Evolutionary conservation across 2,329 filamentous ascomycete genomes (phyloP).

Genomic region (Mariannaea elegans): DNA sequence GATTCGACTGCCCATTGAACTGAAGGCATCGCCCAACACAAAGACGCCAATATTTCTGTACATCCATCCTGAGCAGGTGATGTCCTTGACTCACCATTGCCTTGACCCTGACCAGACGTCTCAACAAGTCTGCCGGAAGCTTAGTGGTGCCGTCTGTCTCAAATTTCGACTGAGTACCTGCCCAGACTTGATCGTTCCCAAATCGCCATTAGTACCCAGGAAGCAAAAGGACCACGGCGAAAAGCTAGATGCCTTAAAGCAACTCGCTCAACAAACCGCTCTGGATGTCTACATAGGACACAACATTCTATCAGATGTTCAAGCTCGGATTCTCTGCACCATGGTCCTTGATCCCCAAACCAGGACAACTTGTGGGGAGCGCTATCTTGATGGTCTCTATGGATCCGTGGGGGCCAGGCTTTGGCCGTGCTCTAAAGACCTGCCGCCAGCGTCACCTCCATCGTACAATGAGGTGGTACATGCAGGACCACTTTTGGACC

Average conservation of each 20-base stretch:
- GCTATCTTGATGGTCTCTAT: neutral
- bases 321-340: neutral
- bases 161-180: neutral
- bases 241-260: slow-evolving; percentile 1
- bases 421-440: neutral
- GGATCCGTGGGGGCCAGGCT: neutral
- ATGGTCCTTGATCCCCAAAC: neutral
- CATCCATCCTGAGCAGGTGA: neutral
- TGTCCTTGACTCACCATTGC: neutral
- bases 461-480: neutral
- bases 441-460: neutral
- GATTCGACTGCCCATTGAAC: neutral
- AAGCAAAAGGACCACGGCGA: neutral
- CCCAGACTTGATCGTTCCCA: neutral
- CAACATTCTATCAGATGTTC: neutral
- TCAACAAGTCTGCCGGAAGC: neutral
- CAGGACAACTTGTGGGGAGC: neutral
- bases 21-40: neutral
- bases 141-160: neutral
- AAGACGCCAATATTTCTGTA: neutral
- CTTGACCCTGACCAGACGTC: neutral
- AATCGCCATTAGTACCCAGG: neutral
- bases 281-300: neutral
- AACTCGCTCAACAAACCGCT: neutral
- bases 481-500: neutral